Evolutionary conservation across 23 red algal genomes (phyloP), one percentile per base, ranked within the genome.

Genomic region (Rhodosorus marinus): DNA sequence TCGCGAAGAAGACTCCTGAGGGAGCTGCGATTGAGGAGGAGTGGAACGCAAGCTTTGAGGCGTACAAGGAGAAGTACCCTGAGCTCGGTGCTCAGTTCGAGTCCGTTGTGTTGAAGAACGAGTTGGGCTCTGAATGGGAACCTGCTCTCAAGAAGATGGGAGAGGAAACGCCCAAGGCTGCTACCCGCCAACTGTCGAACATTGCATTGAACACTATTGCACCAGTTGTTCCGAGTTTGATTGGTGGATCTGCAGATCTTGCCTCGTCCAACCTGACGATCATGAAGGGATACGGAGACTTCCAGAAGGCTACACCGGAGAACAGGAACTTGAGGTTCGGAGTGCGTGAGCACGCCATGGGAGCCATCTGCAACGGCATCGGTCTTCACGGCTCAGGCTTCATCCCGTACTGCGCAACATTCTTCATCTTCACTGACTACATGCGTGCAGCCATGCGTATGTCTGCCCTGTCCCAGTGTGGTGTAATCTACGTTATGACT

Each of bases 401-500:
- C 11, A 34, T 56, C 8, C 76, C 86, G 22, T 93, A 79, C 64
- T 76, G 71, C n/a, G 72, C 86, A 9, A 93, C 86, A 6, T 93
- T 93, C 49, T 70, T 93, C 26, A 81, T 93, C 31, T 93, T 93
- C 60, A 78, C 86, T 14, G 86, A 93, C 33, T 93, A 83, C 55
- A 66, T 66, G 69, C 86, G 86, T 42, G 69, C 60, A 31, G 65
- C 75, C 32, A 81, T 93, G 51, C 75, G 86, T 41, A 56, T 83
- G 50, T 72, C 86, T 3, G 66, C 86, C 5, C 51, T 93, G 0
- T 78, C 70, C 31, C 31, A 79, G 65, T 59, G 65, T 21, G 76
- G 76, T 36, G 66, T 69, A 33, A 52, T 81, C 6, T 93, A 74
- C 34, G 45, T 93, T n/a, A 76, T 69, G 47, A 93, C 86, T 19